Evolutionary conservation across 108 stramenopile species (phyloP).

Genomic region (Aurantiochytrium sp.): DNA sequence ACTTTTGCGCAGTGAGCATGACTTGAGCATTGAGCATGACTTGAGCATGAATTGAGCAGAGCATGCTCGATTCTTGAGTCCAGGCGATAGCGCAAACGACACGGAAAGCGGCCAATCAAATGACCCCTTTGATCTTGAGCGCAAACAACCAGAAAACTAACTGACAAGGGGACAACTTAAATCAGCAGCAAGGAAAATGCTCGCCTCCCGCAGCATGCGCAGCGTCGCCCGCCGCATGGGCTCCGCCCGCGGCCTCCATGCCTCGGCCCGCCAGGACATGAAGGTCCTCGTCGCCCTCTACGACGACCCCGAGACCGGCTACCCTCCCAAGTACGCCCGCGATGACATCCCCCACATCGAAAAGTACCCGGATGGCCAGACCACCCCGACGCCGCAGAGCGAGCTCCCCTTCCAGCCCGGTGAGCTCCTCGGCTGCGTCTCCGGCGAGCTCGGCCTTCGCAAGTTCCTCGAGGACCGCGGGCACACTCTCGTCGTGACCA

Average conservation of each 20-base stretch:
- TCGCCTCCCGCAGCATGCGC: neutral
- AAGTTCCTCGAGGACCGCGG: conserved; percentile 9
- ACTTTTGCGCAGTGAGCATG: too few species aligned
- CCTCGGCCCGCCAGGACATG: neutral
- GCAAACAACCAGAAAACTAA: too few species aligned
- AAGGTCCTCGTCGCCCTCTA: conserved; percentile 11
- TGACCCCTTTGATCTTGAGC: too few species aligned
- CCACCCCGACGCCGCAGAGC: neutral
- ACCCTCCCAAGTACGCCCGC: conserved; percentile 9
- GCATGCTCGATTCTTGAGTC: too few species aligned
- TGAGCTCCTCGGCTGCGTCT: conserved; percentile 10
- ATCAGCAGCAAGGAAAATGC: neutral
- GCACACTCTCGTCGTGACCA: neutral
- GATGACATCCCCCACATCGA: conserved; percentile 3
- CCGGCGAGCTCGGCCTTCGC: conserved; percentile 11
- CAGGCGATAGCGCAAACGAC: too few species aligned
- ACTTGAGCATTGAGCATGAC: too few species aligned
- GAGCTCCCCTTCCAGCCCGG: conserved; percentile 6
- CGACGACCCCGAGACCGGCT: conserved; percentile 10
- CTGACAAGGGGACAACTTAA: too few species aligned
- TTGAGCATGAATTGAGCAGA: too few species aligned
- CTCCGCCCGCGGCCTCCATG: neutral
- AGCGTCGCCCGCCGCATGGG: neutral
- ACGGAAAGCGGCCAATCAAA: too few species aligned
- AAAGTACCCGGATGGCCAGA: conserved; percentile 3